phyloP scores from a whole-genome alignment of 1,284 basidiomycete species.

The Cryptococcus depauperatus region DNA sequence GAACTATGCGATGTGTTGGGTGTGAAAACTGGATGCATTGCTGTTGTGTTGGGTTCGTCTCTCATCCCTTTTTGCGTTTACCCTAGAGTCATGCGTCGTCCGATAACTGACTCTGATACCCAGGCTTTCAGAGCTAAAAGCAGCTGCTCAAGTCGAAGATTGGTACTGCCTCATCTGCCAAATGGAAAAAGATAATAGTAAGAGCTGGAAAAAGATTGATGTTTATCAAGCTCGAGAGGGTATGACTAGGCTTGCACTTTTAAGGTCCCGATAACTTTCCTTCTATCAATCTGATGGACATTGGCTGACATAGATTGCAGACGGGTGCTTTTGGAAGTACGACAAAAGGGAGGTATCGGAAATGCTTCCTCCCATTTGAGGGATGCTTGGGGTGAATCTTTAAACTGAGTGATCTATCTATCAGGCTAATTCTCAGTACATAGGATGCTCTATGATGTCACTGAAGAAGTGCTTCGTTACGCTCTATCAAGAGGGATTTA shows the following conservation, averaged over 20 bases:
- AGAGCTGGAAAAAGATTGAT: constrained; percentile 1
- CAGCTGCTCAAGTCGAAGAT: not conserved
- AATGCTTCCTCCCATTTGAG: not conserved
- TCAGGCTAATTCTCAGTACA: not conserved
- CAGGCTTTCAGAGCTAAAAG: constrained; percentile 1
- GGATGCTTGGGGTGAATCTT: constrained; percentile 2
- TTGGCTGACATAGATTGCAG: not conserved
- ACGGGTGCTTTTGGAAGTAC: not conserved
- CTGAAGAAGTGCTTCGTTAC: not conserved
- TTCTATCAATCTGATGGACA: not conserved
- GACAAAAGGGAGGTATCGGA: not conserved
- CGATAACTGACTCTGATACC: not conserved
- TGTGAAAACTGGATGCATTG: constrained; percentile 13
- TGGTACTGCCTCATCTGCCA: constrained; percentile 10
- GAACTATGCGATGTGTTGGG: constrained; percentile 10
- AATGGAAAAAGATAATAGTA: constrained; percentile 3
- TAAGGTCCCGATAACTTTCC: constrained; percentile 1
- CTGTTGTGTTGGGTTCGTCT: constrained; percentile 16
- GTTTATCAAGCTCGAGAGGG: not conserved
- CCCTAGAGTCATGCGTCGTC: not conserved
- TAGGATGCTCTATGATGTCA: not conserved
- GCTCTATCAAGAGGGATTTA: not conserved
- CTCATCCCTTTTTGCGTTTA: not conserved
- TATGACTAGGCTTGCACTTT: constrained; percentile 1
- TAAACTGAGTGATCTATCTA: not conserved